Percentiles rank a stretch among this genome's conserved stretches.
Conservation (phyloP, 2,329 filamentous ascomycete species). For the Alternaria sp. region DNA sequence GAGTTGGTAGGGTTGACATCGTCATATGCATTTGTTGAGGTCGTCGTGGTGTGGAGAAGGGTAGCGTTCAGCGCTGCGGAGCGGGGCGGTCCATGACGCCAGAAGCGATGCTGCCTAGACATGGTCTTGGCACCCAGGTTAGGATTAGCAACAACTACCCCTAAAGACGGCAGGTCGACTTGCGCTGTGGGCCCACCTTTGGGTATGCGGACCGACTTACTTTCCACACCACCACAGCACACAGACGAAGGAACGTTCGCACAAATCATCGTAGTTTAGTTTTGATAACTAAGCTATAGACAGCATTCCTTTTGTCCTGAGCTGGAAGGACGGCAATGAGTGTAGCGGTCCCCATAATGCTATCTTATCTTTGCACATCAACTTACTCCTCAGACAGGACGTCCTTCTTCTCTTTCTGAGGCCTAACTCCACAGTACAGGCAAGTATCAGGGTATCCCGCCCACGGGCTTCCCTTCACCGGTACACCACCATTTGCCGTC, state of each 20-base stretch:
- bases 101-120: not conserved
- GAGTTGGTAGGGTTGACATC: not conserved
- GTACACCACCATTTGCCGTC: constrained; percentile 40
- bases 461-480: constrained; percentile 36
- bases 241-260: not conserved
- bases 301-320: not conserved
- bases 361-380: not conserved
- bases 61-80: not conserved
- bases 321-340: not conserved
- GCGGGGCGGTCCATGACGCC: constrained; percentile 1
- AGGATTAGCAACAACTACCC: not conserved
- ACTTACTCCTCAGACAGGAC: constrained; percentile 6
- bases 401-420: constrained; percentile 28
- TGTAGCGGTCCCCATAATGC: not conserved
- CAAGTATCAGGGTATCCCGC: constrained; percentile 43
- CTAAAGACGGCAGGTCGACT: constrained; percentile 5
- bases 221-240: not conserved
- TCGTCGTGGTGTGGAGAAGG: not conserved
- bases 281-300: not conserved
- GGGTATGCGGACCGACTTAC: not conserved
- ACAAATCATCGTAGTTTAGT: not conserved
- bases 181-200: not conserved
- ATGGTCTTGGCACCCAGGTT: not conserved
- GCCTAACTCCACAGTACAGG: constrained; percentile 30
- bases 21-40: constrained; percentile 2